Evolutionary conservation across 1,139 yeast genomes (phyloP).

Genomic region (Geotrichum phurueaensis): DNA sequence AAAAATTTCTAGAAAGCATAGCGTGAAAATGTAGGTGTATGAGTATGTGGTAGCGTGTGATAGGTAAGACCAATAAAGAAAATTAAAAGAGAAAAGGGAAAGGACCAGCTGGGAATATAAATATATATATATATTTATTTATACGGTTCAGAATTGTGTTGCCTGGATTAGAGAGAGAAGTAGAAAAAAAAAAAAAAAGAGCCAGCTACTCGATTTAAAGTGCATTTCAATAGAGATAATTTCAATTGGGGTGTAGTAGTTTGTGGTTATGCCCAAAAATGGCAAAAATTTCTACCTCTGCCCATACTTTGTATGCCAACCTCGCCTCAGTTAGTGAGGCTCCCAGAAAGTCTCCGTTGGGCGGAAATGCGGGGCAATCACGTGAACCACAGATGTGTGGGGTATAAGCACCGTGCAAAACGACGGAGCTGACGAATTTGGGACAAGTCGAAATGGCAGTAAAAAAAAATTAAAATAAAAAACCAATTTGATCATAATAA

Average conservation of each 20-base stretch:
- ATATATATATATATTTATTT: neutral
- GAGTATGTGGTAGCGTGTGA: neutral
- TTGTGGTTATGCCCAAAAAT: neutral
- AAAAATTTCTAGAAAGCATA: slow-evolving; percentile 2
- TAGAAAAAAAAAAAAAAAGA: neutral
- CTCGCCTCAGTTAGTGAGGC: neutral
- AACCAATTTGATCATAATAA: too few species aligned
- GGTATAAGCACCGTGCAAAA: neutral
- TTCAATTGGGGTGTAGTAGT: too few species aligned
- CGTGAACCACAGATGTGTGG: slow-evolving; percentile 2
- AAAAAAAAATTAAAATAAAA: neutral
- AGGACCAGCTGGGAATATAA: neutral
- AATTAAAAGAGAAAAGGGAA: neutral
- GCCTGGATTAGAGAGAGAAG: neutral
- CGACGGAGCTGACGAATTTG: neutral
- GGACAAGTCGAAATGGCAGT: too few species aligned
- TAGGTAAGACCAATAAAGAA: neutral
- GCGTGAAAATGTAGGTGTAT: neutral
- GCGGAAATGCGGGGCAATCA: slow-evolving; percentile 6
- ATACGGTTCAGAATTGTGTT: neutral
- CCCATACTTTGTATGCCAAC: neutral
- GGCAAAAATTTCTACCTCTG: neutral
- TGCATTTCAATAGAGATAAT: too few species aligned
- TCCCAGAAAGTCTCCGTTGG: slow-evolving; percentile 3
- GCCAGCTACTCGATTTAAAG: neutral